These are phyloP conservation scores for Ogataea corticis DNA, from an alignment of 805 yeast species.

Conservation along the genomic window DNA sequence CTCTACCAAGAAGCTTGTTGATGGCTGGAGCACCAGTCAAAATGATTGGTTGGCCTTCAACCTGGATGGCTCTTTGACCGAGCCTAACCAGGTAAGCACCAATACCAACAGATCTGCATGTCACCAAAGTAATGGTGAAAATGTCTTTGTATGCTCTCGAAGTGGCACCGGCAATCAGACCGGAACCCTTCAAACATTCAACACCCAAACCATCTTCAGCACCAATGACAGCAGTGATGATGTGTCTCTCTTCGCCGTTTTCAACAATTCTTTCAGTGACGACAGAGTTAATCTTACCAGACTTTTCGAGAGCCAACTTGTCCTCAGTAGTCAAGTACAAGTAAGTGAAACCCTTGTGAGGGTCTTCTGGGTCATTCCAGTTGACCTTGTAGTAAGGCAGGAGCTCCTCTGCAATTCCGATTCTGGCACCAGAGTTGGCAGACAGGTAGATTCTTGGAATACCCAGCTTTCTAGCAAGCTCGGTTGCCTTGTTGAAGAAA, in stretches of 20 bases:
- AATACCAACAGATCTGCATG: slow-evolving; percentile 99
- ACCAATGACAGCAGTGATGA: slow-evolving; percentile 86
- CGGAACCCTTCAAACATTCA: slow-evolving; percentile 97
- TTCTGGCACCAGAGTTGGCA: slow-evolving; percentile 99
- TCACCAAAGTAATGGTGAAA: slow-evolving; percentile 95
- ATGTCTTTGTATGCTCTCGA: slow-evolving; percentile 97
- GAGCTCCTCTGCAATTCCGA: slow-evolving; percentile 96
- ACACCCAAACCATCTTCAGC: slow-evolving; percentile 97
- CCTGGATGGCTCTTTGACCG: slow-evolving; percentile 98
- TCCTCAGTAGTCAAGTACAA: slow-evolving; percentile 78
- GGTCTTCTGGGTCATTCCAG: slow-evolving; percentile 79
- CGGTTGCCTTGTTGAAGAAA: slow-evolving; percentile 90
- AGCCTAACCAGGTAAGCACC: slow-evolving; percentile 98
- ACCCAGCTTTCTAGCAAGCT: slow-evolving; percentile 84
- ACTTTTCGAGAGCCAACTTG: slow-evolving; percentile 51
- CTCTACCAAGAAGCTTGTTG: slow-evolving; percentile 94
- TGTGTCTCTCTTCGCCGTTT: slow-evolving; percentile 77
- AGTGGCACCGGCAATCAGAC: slow-evolving; percentile 98
- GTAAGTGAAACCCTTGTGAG: slow-evolving; percentile 86
- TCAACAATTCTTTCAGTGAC: slow-evolving; percentile 79
- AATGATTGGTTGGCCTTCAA: slow-evolving; percentile 98
- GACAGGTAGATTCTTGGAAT: slow-evolving; percentile 94
- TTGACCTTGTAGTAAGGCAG: slow-evolving; percentile 86
- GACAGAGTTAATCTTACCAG: slow-evolving; percentile 62
- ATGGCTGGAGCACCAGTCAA: slow-evolving; percentile 99